Evolutionary conservation across 148 eudicot genomes (phyloP).

Genomic region (Vaccinium darrowii): DNA sequence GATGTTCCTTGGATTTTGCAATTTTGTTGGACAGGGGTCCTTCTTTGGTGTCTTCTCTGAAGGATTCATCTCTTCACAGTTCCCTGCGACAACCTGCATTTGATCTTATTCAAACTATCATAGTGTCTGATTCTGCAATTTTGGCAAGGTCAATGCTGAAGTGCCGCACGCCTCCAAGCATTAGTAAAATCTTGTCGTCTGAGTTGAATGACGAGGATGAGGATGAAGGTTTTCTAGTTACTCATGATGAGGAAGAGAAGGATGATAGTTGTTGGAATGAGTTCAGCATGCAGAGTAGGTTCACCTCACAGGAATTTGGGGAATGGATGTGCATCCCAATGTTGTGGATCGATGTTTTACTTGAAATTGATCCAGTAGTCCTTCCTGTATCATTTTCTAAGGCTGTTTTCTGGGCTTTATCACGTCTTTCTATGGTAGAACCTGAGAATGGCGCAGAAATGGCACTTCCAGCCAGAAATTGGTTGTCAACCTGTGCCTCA

Average conservation of each 20-base stretch:
- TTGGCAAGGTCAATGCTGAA: constrained; percentile 57
- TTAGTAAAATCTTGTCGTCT: constrained; percentile 28
- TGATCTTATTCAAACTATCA: constrained; percentile 82
- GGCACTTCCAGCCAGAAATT: constrained; percentile 61
- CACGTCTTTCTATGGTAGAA: constrained; percentile 84
- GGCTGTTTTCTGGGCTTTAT: constrained; percentile 87
- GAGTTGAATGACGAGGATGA: constrained; percentile 49
- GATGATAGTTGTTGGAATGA: constrained; percentile 69
- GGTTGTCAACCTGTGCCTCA: constrained; percentile 64
- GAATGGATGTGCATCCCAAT: constrained; percentile 93
- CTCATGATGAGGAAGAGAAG: constrained; percentile 42
- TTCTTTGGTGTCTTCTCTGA: constrained; percentile 80
- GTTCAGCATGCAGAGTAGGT: constrained; percentile 55
- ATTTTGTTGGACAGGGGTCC: constrained; percentile 71
- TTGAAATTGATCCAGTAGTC: constrained; percentile 62
- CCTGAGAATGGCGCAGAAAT: constrained; percentile 61
- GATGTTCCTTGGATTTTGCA: constrained; percentile 20
- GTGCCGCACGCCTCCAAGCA: constrained; percentile 32
- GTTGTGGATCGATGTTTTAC: constrained; percentile 90
- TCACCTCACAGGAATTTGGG: constrained; percentile 50
- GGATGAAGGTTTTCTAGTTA: constrained; percentile 38
- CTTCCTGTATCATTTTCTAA: constrained; percentile 81
- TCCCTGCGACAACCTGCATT: constrained; percentile 92
- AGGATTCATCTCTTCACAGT: constrained; percentile 70
- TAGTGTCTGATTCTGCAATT: constrained; percentile 92